These are phyloP conservation scores for Leishmania tarentolae DNA, from an alignment of 208 protist genomes.

Conservation along the genomic window DNA sequence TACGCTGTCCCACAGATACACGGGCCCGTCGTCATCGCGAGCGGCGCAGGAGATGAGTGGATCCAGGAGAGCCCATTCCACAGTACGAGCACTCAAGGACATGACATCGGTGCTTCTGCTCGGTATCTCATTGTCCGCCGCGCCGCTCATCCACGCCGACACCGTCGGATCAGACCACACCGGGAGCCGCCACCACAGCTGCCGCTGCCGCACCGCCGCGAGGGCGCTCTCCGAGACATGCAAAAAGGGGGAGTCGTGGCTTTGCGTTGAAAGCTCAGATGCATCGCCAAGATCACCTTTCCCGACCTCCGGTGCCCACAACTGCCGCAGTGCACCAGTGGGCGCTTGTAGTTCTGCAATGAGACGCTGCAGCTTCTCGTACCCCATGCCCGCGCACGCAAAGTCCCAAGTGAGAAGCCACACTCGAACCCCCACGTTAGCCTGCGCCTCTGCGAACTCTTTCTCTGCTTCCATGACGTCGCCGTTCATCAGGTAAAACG, in stretches of 20 bases:
- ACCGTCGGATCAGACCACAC: constrained; percentile 29
- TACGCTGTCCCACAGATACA: constrained; percentile 24
- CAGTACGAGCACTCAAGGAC: constrained; percentile 1
- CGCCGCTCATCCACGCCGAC: neutral
- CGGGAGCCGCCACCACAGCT: constrained; percentile 67
- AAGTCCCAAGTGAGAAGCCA: constrained; percentile 28
- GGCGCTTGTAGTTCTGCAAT: constrained; percentile 13
- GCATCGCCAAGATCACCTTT: neutral
- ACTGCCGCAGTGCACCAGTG: constrained; percentile 16
- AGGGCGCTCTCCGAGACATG: constrained; percentile 70
- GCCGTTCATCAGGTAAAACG: constrained; percentile 52
- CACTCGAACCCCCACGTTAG: constrained; percentile 14
- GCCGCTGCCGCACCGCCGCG: constrained; percentile 64
- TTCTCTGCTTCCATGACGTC: constrained; percentile 25
- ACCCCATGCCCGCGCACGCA: constrained; percentile 8
- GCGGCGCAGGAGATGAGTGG: constrained; percentile 7
- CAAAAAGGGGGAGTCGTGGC: constrained; percentile 23
- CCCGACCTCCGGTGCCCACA: neutral
- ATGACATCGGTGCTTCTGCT: neutral
- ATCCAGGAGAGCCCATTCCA: constrained; percentile 22
- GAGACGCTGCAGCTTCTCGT: constrained; percentile 14
- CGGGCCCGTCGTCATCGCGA: neutral
- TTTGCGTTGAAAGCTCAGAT: neutral
- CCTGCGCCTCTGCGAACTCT: constrained; percentile 17
- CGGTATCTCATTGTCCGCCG: neutral